Percentiles rank a stretch among this genome's conserved stretches.
phyloP scores from a whole-genome alignment of 2,329 filamentous ascomycete genomes.

The Xylariaceae sp. region DNA sequence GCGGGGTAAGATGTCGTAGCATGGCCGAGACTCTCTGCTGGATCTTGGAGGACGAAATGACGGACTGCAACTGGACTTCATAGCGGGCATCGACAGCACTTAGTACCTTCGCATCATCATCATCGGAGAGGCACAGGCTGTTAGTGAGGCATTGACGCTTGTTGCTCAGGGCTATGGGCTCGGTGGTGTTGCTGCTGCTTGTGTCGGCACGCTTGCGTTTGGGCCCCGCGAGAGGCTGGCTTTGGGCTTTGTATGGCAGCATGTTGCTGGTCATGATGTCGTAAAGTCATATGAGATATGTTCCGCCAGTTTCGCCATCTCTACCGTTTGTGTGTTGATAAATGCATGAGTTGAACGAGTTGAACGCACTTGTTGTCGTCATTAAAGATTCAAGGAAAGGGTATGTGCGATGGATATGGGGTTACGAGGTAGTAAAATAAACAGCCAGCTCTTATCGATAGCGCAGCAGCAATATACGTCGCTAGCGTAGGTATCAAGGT shows the following conservation, averaged over 20 bases:
- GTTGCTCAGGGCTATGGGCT: constrained; percentile 14
- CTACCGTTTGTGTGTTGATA: neutral
- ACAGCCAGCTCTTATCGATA: constrained; percentile 23
- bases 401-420: no score
- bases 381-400: neutral
- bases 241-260: neutral
- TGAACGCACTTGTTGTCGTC: constrained; percentile 7
- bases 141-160: constrained; percentile 37
- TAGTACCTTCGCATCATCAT: constrained; percentile 51
- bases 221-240: neutral
- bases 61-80: constrained; percentile 58
- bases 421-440: no score
- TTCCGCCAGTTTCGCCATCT: neutral
- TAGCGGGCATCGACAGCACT: constrained; percentile 53
- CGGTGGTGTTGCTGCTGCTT: constrained; percentile 14
- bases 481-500: neutral
- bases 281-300: neutral
- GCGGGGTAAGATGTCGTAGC: constrained; percentile 49
- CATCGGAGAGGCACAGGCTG: constrained; percentile 38
- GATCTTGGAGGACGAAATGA: constrained; percentile 68
- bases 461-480: neutral
- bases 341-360: neutral
- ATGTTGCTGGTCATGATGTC: constrained; percentile 27
- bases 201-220: constrained; percentile 42
- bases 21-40: constrained; percentile 57